A percentile compares a stretch with the other conserved stretches of the same genome.
Evolutionary conservation across 192 early-diverging fungal species (phyloP).

Genomic region (Entophlyctis helioformis): DNA sequence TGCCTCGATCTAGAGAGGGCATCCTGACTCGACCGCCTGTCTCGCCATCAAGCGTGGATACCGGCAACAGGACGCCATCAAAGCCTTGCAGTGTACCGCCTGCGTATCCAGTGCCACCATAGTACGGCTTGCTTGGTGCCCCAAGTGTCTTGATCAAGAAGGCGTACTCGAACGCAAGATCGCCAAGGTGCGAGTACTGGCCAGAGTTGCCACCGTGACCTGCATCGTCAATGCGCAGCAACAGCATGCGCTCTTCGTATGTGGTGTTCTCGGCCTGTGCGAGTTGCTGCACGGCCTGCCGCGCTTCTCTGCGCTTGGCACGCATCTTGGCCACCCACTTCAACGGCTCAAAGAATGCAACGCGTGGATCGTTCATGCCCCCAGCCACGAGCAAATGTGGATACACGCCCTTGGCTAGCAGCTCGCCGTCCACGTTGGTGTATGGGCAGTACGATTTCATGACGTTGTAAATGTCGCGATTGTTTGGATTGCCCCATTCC

Average conservation of each 20-base stretch:
- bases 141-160: constrained; percentile 15
- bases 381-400: constrained; percentile 33
- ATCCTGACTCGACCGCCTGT: not conserved
- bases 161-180: constrained; percentile 19
- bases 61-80: not conserved
- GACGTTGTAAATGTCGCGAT: constrained; percentile 21
- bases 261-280: not conserved
- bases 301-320: not conserved
- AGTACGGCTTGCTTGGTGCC: not conserved
- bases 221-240: constrained; percentile 16
- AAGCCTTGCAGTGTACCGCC: not conserved
- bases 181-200: constrained; percentile 23
- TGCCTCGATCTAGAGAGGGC: not conserved
- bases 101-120: not conserved
- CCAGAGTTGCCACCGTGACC: constrained; percentile 28
- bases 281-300: not conserved
- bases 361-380: constrained; percentile 76
- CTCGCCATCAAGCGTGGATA: not conserved
- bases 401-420: constrained; percentile 17
- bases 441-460: constrained; percentile 32
- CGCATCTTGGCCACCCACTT: constrained; percentile 78
- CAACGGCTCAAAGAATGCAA: constrained; percentile 69
- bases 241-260: not conserved
- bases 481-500: constrained; percentile 34
- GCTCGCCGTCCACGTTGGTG: constrained; percentile 18